Evolutionary conservation across 331 rosid species (phyloP).

Genomic region (Ulmus americana): DNA sequence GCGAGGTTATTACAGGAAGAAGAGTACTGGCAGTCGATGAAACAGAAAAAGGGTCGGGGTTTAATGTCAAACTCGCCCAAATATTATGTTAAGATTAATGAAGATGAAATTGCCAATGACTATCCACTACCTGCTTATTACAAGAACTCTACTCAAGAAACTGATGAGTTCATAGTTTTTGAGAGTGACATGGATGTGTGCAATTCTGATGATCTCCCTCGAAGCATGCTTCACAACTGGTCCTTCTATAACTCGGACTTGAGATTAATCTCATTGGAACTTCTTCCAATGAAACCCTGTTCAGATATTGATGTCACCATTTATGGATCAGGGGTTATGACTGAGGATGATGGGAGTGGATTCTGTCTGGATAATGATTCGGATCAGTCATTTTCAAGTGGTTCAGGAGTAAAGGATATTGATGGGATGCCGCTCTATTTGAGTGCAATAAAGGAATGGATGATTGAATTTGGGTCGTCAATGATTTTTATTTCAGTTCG

Average conservation of each 20-base stretch:
- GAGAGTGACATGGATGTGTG: constrained; percentile 44
- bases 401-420: constrained; percentile 36
- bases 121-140: constrained; percentile 89
- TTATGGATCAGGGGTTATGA: constrained; percentile 85
- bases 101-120: constrained; percentile 90
- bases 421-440: constrained; percentile 84
- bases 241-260: constrained; percentile 78
- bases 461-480: constrained; percentile 88
- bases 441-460: constrained; percentile 93
- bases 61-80: constrained; percentile 34
- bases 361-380: constrained; percentile 62
- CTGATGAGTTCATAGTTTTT: constrained; percentile 62
- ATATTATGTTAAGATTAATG: constrained; percentile 79
- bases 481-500: constrained; percentile 80
- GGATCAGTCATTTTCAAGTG: constrained; percentile 51
- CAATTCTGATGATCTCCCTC: constrained; percentile 66
- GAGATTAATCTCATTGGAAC: constrained; percentile 82
- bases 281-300: constrained; percentile 95
- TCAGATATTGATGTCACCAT: constrained; percentile 84
- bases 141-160: constrained; percentile 60
- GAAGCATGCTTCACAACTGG: constrained; percentile 84
- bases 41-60: constrained; percentile 51
- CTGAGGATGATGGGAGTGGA: constrained; percentile 79
- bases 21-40: constrained; percentile 66
- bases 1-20: constrained; percentile 87